Percentiles rank a stretch among this genome's conserved stretches.
These are phyloP conservation scores for Fusarium musae DNA, from an alignment of 2,329 filamentous ascomycete species.

Conservation along the genomic window DNA sequence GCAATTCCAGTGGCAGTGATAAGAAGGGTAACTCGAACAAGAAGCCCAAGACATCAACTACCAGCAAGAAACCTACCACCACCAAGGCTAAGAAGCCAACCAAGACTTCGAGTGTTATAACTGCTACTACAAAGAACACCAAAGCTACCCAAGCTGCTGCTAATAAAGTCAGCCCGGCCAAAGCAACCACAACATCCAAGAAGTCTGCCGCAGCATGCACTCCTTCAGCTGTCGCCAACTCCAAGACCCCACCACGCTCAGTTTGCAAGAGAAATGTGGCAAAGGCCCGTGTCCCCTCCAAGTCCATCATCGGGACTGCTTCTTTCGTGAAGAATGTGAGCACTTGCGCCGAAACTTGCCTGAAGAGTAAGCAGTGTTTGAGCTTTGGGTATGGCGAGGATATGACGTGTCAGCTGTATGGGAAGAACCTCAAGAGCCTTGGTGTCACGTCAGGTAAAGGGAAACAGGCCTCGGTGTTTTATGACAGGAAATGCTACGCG, in stretches of 20 bases:
- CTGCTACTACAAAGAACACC: not conserved
- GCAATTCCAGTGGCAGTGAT: not conserved
- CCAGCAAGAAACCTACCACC: not conserved
- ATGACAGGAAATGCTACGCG: not conserved
- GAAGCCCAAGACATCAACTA: not conserved
- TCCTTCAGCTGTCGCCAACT: not conserved
- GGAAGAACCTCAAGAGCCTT: not conserved
- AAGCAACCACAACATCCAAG: not conserved
- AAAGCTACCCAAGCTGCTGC: not conserved
- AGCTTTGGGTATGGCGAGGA: not conserved
- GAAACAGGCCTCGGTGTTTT: not conserved
- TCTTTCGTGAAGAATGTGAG: not conserved
- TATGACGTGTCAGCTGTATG: not conserved
- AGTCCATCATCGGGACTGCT: not conserved
- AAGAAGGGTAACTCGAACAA: not conserved
- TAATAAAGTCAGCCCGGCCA: rapidly evolving
- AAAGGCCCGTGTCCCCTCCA: not conserved
- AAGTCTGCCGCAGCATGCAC: not conserved
- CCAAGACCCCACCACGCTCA: not conserved
- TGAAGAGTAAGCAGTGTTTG: conserved; percentile 2
- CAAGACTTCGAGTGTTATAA: not conserved
- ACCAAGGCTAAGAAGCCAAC: not conserved
- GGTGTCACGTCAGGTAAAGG: not conserved
- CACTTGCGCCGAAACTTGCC: not conserved
- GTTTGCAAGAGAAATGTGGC: not conserved